Conservation (phyloP, 2,329 filamentous ascomycete species). For the Talaromyces sp. region DNA sequence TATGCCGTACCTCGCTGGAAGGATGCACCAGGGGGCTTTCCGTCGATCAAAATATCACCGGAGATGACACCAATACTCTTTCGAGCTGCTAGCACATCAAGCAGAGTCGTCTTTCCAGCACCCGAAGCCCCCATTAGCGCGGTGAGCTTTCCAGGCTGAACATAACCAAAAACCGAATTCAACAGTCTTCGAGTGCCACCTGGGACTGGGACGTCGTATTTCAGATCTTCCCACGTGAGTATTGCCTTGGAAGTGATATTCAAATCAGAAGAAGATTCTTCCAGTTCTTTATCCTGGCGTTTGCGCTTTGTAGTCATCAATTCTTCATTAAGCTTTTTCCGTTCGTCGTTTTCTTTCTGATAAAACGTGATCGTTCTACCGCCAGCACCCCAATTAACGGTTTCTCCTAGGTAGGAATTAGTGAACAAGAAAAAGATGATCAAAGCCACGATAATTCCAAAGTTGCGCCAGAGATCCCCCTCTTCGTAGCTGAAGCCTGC, state of each 20-base stretch:
- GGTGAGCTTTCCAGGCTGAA: constrained; percentile 46
- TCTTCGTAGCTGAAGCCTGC: constrained; percentile 63
- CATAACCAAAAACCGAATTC: constrained; percentile 45
- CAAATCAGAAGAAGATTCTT: constrained; percentile 40
- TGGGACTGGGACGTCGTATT: constrained; percentile 46
- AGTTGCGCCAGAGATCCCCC: constrained; percentile 64
- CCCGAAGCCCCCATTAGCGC: constrained; percentile 52
- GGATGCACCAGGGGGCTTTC: constrained; percentile 50
- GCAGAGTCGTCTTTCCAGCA: constrained; percentile 81
- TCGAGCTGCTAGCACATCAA: constrained; percentile 67
- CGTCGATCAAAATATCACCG: constrained; percentile 61
- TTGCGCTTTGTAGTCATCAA: constrained; percentile 8
- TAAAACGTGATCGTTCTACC: constrained; percentile 28
- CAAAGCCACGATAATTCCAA: constrained; percentile 35
- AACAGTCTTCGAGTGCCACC: constrained; percentile 42
- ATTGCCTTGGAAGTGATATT: constrained; percentile 52
- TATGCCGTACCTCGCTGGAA: constrained; percentile 63
- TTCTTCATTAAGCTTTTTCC: constrained; percentile 12
- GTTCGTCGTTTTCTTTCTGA: constrained; percentile 21
- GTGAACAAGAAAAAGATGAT: constrained; percentile 30
- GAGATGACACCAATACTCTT: constrained; percentile 61
- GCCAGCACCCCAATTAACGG: constrained; percentile 28
- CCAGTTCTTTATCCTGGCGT: constrained; percentile 12
- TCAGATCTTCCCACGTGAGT: constrained; percentile 50
- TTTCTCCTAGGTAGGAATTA: constrained; percentile 37